These are phyloP conservation scores for Diaporthe ampelina DNA, from an alignment of 2,329 filamentous ascomycete genomes.

Conservation along the genomic window DNA sequence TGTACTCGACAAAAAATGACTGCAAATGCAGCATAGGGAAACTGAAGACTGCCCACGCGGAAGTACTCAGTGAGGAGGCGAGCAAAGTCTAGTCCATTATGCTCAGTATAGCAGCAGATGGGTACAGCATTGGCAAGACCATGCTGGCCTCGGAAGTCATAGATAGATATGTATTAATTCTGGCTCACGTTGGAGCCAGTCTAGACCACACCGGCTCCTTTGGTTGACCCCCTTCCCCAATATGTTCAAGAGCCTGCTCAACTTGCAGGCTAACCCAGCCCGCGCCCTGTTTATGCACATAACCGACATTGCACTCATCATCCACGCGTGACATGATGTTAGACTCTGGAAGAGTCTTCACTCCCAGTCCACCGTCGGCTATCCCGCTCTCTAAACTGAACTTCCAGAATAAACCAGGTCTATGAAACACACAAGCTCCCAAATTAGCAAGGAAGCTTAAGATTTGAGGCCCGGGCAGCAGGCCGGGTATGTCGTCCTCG, in stretches of 20 bases:
- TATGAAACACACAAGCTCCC: conserved; percentile 17
- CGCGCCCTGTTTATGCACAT: conserved; percentile 34
- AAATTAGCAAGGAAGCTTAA: conserved; percentile 23
- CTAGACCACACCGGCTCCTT: conserved; percentile 13
- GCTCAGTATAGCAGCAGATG: neutral
- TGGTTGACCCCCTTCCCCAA: neutral
- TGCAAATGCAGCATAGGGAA: neutral
- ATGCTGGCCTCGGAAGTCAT: conserved; percentile 10
- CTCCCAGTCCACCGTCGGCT: neutral
- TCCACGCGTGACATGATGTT: conserved; percentile 5
- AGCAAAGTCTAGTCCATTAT: neutral
- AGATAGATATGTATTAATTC: conserved; percentile 40
- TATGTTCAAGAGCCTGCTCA: conserved; percentile 31
- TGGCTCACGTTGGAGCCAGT: conserved; percentile 25
- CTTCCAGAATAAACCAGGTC: conserved; percentile 29
- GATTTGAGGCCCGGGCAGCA: neutral
- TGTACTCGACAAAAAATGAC: neutral
- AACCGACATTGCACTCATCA: conserved; percentile 25
- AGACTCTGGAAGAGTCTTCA: conserved; percentile 6
- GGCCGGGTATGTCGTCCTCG: neutral
- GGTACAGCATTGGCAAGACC: neutral
- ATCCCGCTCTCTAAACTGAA: conserved; percentile 4
- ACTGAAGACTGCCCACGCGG: neutral
- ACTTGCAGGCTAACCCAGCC: neutral
- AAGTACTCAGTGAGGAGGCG: neutral